Percentiles rank a stretch among this genome's conserved stretches.
phyloP scores from a whole-genome alignment of 352 stramenopile genomes.

The Phytophthora podocarpi region DNA sequence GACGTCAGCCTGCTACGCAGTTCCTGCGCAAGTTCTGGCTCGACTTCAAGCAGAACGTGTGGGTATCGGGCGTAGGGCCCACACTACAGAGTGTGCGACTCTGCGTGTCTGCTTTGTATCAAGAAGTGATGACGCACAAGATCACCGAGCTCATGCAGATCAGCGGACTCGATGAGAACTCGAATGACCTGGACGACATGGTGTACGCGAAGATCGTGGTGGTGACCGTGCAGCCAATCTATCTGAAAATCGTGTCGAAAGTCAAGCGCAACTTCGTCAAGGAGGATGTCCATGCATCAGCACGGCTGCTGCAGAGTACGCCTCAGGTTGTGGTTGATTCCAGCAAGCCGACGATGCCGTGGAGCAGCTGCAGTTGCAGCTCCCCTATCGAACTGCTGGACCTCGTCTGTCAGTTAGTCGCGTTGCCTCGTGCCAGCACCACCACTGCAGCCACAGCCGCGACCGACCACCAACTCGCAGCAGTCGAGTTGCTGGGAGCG shows the following conservation, averaged over 20 bases:
- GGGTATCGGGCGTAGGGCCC: slow-evolving; percentile 19
- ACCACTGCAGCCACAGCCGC: slow-evolving; percentile 14
- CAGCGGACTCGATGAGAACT: slow-evolving; percentile 47
- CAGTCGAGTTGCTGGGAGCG: slow-evolving; percentile 23
- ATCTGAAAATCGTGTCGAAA: slow-evolving; percentile 41
- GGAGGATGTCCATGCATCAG: slow-evolving; percentile 34
- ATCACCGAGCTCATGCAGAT: slow-evolving; percentile 49
- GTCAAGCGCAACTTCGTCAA: slow-evolving; percentile 38
- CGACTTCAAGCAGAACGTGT: slow-evolving; percentile 53
- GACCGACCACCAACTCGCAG: slow-evolving; percentile 29
- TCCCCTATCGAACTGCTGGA: slow-evolving; percentile 40
- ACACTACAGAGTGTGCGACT: slow-evolving; percentile 32
- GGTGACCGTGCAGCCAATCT: slow-evolving; percentile 47
- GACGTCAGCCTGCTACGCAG: slow-evolving; percentile 37
- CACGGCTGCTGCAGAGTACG: slow-evolving; percentile 24
- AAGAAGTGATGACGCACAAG: slow-evolving; percentile 45
- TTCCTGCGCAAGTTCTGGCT: slow-evolving; percentile 55
- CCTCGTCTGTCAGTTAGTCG: slow-evolving; percentile 29
- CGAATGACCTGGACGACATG: slow-evolving; percentile 30
- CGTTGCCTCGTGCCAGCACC: slow-evolving; percentile 13
- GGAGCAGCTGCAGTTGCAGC: slow-evolving; percentile 33
- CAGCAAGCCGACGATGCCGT: slow-evolving; percentile 19
- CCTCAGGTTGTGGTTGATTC: slow-evolving; percentile 18
- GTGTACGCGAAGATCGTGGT: slow-evolving; percentile 44
- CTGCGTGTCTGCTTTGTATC: slow-evolving; percentile 39